Evolutionary conservation across 495 filamentous ascomycete genomes (phyloP).

Genomic region (Cercophora samala): DNA sequence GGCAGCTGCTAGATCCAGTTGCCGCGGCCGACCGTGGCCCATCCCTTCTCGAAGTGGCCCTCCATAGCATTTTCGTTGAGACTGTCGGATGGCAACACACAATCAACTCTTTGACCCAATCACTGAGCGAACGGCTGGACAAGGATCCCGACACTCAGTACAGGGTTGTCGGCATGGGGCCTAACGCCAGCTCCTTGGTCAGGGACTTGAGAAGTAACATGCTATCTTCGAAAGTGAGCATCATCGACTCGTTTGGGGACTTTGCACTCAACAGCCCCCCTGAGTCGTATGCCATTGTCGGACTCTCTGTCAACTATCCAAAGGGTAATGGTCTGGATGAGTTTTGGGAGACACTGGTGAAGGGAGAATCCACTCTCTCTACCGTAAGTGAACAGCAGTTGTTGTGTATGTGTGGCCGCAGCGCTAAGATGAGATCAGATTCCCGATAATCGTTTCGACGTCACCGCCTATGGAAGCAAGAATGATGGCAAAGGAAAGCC

Average conservation of each 20-base stretch:
- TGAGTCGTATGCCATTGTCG: constrained; percentile 13
- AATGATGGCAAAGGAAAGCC: background rate
- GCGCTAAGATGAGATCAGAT: background rate
- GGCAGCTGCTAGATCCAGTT: background rate
- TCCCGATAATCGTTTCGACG: background rate
- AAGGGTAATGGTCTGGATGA: constrained; percentile 11
- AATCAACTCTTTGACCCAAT: background rate
- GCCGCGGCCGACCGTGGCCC: too few relatives aligned
- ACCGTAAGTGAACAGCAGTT: background rate
- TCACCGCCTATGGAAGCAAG: background rate
- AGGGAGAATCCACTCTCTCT: background rate
- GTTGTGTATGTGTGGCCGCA: background rate
- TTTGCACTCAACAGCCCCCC: background rate
- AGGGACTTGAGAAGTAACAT: background rate
- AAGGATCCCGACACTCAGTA: background rate
- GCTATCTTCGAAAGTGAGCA: background rate
- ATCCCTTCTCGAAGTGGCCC: background rate
- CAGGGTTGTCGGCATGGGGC: background rate
- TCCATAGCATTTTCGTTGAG: background rate
- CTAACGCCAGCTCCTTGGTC: background rate
- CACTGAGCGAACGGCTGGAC: background rate
- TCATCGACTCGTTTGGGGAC: background rate
- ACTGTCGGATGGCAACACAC: background rate
- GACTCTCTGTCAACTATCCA: constrained; percentile 15
- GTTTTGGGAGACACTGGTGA: constrained; percentile 17